Evolutionary conservation across 345 rosid genomes (phyloP), one percentile per base, ranked within the genome.

Genomic region (Geranium brycei): DNA sequence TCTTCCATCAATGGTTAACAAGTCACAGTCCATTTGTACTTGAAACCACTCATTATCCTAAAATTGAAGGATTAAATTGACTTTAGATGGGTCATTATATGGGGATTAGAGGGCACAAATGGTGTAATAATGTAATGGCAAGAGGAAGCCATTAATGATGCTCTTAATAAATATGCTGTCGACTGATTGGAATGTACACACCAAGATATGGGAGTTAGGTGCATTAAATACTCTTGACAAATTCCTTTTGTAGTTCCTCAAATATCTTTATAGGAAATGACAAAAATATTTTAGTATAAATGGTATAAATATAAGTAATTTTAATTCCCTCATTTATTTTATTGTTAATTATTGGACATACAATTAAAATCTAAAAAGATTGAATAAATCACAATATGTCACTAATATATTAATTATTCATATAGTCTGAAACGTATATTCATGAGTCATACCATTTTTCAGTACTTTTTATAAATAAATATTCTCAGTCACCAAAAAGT

Each of bases 271-370:
- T 61, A 18, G 31, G 72, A 70, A 77, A 78, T 73, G 78, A 72
- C 79, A 78, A 74, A 67, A 28, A 62, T 58, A 55, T 61, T 68
- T 75, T 67, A n/a, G 30, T 58, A 57, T 74, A 74, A 74, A 68
- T 70, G 79, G 38, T 65, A 73, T 62, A 59, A 62, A 67, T 19
- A 40, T 1, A 62, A 8, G 62, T 61, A 58, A 63, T n/a, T 64
- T 31, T 56, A 61, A 32, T 76, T 78, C 78, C 69, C 76, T 61
- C 69, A 59, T 75, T 70, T 23, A 10, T 38, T 38, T 38, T 0
- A 38, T 23, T 23, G 28, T 23, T 23, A n/a, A n/a, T n/a, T n/a
- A n/a, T n/a, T n/a, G n/a, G n/a, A n/a, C n/a, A n/a, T n/a, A n/a
- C n/a, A n/a, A n/a, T n/a, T n/a, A n/a, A n/a, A n/a, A n/a, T n/a